phyloP scores from a whole-genome alignment of 2,329 filamentous ascomycete genomes.

The Seiridium unicorne region DNA sequence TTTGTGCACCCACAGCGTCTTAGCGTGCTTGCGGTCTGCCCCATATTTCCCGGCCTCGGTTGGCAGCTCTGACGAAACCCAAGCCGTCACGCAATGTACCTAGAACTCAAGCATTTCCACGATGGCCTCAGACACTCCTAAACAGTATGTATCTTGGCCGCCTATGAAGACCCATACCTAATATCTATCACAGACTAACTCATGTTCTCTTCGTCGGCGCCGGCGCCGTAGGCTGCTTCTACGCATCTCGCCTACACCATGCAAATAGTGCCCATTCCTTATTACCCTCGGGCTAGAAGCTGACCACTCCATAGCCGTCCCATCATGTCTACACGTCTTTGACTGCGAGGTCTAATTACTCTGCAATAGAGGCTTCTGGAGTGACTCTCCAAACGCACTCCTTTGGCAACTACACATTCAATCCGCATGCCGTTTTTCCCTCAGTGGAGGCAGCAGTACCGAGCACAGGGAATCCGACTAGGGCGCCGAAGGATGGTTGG shows the following conservation, averaged over 20 bases:
- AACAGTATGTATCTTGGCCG: not conserved
- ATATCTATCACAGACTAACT: conserved; percentile 33
- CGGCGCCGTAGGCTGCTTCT: conserved; percentile 71
- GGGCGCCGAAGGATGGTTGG: conserved; percentile 36
- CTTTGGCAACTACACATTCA: conserved; percentile 67
- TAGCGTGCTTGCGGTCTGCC: too few relatives aligned
- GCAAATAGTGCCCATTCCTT: conserved; percentile 30
- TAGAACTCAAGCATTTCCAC: not conserved
- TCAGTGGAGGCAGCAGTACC: conserved; percentile 54
- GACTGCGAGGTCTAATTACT: conserved; percentile 73
- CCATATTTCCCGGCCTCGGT: not conserved
- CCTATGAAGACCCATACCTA: not conserved
- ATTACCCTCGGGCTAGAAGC: not conserved
- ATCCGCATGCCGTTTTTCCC: conserved; percentile 60
- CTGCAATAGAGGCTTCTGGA: conserved; percentile 57
- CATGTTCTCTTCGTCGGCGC: conserved; percentile 68
- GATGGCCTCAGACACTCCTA: not conserved
- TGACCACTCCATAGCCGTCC: conserved; percentile 33
- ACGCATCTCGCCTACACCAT: conserved; percentile 65
- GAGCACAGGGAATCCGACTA: conserved; percentile 9
- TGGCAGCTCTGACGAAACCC: not conserved
- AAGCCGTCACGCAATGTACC: not conserved
- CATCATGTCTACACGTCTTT: conserved; percentile 62
- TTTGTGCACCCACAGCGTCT: too few relatives aligned
- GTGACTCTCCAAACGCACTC: conserved; percentile 64